Evolutionary conservation across 768 basidiomycete species (phyloP).

Genomic region (Sarcodon sp.): DNA sequence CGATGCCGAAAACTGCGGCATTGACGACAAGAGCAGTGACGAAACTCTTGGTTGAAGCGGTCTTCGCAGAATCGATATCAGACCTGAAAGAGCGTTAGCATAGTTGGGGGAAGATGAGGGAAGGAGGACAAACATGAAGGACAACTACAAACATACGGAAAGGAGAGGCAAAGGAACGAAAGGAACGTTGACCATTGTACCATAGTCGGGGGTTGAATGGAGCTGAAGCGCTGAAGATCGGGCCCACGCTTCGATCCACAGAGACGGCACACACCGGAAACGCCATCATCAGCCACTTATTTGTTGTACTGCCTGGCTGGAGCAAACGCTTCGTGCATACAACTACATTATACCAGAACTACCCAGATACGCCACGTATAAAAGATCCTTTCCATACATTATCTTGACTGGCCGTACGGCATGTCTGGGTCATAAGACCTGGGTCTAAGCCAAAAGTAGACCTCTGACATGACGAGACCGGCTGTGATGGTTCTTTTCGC

Average conservation of each 20-base stretch:
- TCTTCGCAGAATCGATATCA: conserved; percentile 24
- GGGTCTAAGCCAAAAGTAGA: no score
- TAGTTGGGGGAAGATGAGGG: not conserved
- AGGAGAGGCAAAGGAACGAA: not conserved
- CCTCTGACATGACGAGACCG: no score
- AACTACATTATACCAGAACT: no score
- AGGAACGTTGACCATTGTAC: not conserved
- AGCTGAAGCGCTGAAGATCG: not conserved
- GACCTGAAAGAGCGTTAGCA: conserved; percentile 19
- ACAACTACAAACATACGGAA: not conserved
- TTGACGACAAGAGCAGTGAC: conserved; percentile 82
- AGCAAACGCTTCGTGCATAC: no score
- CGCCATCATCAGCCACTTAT: no score
- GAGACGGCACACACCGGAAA: not conserved
- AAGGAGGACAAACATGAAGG: not conserved
- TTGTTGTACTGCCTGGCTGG: no score
- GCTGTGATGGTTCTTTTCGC: no score
- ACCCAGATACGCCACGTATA: no score
- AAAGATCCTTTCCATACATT: no score
- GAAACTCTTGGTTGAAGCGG: conserved; percentile 69
- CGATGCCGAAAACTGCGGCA: conserved; percentile 51
- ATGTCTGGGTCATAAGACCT: no score
- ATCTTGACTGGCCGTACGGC: no score
- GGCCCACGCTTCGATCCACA: not conserved
- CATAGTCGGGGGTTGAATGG: not conserved